These are phyloP conservation scores for Musa balbisiana DNA, from an alignment of 202 grass and related monocot species.

Conservation along the genomic window DNA sequence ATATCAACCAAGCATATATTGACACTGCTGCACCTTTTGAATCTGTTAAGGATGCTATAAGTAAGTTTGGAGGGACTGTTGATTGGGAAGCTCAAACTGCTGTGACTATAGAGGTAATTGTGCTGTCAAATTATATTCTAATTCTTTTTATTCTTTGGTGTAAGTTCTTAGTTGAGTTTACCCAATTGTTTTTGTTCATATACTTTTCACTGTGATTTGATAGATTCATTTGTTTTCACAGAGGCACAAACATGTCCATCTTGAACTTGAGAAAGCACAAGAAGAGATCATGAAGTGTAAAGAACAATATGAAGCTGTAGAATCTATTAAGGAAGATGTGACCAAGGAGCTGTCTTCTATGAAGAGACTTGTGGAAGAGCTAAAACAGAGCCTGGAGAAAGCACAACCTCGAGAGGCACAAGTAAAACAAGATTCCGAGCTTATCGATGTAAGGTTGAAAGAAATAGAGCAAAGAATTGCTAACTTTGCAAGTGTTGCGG, in stretches of 20 bases:
- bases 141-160: no score
- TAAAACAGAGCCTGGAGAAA: conserved; percentile 1
- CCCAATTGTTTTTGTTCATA: no score
- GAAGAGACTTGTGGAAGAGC: neutral
- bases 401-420: neutral
- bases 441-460: neutral
- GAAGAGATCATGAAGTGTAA: neutral
- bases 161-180: no score
- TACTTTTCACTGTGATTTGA: no score
- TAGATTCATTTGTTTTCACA: neutral
- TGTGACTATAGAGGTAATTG: no score
- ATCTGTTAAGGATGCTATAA: no score
- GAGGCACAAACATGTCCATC: neutral
- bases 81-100: no score
- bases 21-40: no score
- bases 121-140: no score
- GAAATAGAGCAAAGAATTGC: neutral
- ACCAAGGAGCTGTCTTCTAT: neutral
- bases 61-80: no score
- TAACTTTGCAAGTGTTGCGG: neutral
- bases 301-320: neutral
- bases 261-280: neutral
- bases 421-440: neutral
- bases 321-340: neutral
- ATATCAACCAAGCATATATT: no score